Evolutionary conservation across 495 filamentous ascomycete species (phyloP).

Genomic region (Parathielavia appendiculata): DNA sequence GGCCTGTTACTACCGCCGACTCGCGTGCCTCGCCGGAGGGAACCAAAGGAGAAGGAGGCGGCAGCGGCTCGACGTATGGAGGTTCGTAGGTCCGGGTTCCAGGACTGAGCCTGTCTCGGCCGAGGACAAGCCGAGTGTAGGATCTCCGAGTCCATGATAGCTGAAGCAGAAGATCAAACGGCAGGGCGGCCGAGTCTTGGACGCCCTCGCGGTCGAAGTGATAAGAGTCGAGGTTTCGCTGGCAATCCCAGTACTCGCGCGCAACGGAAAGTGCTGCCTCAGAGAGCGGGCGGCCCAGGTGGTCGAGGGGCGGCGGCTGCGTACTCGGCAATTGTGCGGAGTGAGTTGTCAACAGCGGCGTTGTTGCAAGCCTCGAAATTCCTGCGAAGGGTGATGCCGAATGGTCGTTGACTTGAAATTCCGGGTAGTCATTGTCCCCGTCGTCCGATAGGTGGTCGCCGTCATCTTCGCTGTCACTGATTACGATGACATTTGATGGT

Average conservation of each 20-base stretch:
- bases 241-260: slow-evolving; percentile 5
- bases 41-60: not conserved
- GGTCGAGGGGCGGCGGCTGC: not conserved
- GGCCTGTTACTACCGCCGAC: too few relatives aligned
- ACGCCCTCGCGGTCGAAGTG: not conserved
- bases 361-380: not conserved
- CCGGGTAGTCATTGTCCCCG: not conserved
- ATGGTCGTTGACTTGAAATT: not conserved
- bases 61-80: slow-evolving; percentile 6
- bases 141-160: not conserved
- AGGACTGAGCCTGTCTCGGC: slow-evolving; percentile 4
- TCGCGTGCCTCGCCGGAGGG: not conserved
- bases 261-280: slow-evolving; percentile 1
- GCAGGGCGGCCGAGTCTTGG: not conserved
- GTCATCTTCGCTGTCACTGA: slow-evolving; percentile 7
- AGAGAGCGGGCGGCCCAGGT: not conserved
- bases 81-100: slow-evolving; percentile 21
- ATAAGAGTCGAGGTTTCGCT: not conserved
- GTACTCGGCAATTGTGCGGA: not conserved
- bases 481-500: not conserved
- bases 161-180: not conserved
- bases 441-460: slow-evolving; percentile 2
- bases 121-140: slow-evolving; percentile 7
- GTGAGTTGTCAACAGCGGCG: not conserved
- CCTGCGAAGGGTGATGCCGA: not conserved